A percentile compares a stretch with the other conserved stretches of the same genome.
Conservation (phyloP, 139 green algal species). For the Volvox reticuliferus region DNA sequence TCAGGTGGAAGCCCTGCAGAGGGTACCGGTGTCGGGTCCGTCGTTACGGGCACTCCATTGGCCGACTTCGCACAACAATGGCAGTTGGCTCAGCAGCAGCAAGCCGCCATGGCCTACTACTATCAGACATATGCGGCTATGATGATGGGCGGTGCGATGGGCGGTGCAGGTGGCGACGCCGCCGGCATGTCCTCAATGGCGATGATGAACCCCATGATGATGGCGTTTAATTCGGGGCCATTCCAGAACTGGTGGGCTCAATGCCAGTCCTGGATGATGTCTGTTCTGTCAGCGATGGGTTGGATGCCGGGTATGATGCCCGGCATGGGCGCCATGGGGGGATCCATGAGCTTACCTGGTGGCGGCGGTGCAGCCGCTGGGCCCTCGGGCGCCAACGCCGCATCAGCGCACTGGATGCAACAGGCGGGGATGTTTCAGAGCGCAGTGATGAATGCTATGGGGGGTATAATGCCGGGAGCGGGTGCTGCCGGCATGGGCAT, state of each 20-base stretch:
- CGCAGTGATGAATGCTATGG: conserved; percentile 2
- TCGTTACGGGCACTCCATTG: conserved; percentile 60
- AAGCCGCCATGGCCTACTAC: conserved; percentile 60
- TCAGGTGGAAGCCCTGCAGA: background rate
- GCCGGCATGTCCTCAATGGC: conserved; percentile 4
- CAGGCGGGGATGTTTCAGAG: conserved; percentile 28
- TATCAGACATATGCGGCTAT: conserved; percentile 59
- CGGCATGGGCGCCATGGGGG: conserved; percentile 30
- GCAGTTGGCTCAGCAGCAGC: conserved; percentile 62
- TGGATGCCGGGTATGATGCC: conserved; percentile 25
- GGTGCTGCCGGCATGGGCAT: background rate
- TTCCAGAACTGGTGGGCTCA: conserved; percentile 25
- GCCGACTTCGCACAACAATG: conserved; percentile 65
- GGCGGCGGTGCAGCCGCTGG: background rate
- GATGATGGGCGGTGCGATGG: conserved; percentile 45
- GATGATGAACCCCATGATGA: conserved; percentile 18
- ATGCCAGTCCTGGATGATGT: conserved; percentile 36
- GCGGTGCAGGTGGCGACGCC: background rate
- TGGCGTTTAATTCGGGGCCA: conserved; percentile 4
- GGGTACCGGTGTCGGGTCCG: background rate
- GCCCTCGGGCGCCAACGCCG: background rate
- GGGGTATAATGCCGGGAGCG: conserved; percentile 6
- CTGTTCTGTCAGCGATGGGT: conserved; percentile 16
- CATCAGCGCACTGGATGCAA: conserved; percentile 31
- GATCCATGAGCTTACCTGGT: background rate